Conservation (phyloP, 2,329 filamentous ascomycete genomes). For the Phialophora chinensis region DNA sequence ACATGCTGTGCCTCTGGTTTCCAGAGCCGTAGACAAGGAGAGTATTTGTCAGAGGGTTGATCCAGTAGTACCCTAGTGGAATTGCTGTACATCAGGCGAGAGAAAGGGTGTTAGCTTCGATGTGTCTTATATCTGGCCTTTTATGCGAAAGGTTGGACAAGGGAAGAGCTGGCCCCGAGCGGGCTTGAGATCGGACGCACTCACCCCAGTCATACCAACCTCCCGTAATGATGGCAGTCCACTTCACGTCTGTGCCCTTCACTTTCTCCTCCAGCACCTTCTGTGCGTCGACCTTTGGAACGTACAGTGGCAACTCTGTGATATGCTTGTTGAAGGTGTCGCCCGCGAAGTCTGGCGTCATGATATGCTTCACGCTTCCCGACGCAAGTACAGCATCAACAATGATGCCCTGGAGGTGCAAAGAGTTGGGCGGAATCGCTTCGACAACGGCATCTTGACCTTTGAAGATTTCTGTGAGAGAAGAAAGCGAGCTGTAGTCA, state of each 20-base stretch:
- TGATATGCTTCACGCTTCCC: conserved; percentile 25
- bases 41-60: conserved; percentile 27
- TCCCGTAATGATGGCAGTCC: conserved; percentile 27
- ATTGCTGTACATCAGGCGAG: conserved; percentile 11
- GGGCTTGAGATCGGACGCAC: background rate
- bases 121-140: background rate
- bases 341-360: conserved; percentile 27
- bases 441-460: conserved; percentile 44
- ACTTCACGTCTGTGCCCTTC: conserved; percentile 12
- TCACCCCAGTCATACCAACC: conserved; percentile 30
- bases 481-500: conserved; percentile 39
- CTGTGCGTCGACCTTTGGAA: conserved; percentile 27
- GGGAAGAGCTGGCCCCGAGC: background rate
- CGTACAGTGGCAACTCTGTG: conserved; percentile 22
- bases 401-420: conserved; percentile 17
- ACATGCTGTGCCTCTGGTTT: conserved; percentile 27
- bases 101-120: background rate
- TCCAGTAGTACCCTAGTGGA: conserved; percentile 27
- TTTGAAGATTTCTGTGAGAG: conserved; percentile 40
- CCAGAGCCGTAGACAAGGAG: conserved; percentile 24
- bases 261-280: conserved; percentile 25
- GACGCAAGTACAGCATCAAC: conserved; percentile 20
- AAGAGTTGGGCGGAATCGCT: conserved; percentile 22
- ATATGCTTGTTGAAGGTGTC: conserved; percentile 27
- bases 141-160: background rate